phyloP scores from a whole-genome alignment of 768 basidiomycete species.

The Pleurotus platypus region DNA sequence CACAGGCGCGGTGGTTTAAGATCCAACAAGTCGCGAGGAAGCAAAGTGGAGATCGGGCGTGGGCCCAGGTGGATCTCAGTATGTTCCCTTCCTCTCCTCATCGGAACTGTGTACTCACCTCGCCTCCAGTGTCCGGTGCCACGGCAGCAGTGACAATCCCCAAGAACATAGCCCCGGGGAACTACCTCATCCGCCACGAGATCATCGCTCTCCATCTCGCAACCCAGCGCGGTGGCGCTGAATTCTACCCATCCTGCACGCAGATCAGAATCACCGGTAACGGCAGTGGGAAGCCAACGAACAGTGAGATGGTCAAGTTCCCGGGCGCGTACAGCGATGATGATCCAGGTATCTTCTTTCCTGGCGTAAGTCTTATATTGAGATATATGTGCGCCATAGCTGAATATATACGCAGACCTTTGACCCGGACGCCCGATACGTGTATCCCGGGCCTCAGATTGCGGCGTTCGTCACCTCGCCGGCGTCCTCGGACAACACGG shows the following conservation, averaged over 20 bases:
- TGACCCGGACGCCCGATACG: slow-evolving; percentile 26
- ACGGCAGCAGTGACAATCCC: slow-evolving; percentile 43
- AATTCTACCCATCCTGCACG: slow-evolving; percentile 78
- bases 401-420: slow-evolving; percentile 20
- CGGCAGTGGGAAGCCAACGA: slow-evolving; percentile 42
- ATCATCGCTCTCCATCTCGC: slow-evolving; percentile 77
- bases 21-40: slow-evolving; percentile 50
- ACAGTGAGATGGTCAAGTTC: slow-evolving; percentile 53
- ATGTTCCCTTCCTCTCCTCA: slow-evolving; percentile 17
- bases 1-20: slow-evolving; percentile 72
- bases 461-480: slow-evolving; percentile 21
- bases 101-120: not conserved
- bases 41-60: slow-evolving; percentile 26
- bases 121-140: slow-evolving; percentile 32
- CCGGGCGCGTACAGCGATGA: slow-evolving; percentile 72
- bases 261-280: slow-evolving; percentile 55
- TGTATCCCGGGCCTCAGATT: slow-evolving; percentile 51
- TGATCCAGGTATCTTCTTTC: slow-evolving; percentile 69
- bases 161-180: slow-evolving; percentile 56
- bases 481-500: too few species aligned
- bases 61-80: slow-evolving; percentile 57
- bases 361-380: slow-evolving; percentile 28
- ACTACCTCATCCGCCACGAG: slow-evolving; percentile 77
- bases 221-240: slow-evolving; percentile 55
- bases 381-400: not conserved